Base-by-base conservation (phyloP, 2,329 filamentous ascomycete genomes). In the Decorospora gaudefroyi region DNA sequence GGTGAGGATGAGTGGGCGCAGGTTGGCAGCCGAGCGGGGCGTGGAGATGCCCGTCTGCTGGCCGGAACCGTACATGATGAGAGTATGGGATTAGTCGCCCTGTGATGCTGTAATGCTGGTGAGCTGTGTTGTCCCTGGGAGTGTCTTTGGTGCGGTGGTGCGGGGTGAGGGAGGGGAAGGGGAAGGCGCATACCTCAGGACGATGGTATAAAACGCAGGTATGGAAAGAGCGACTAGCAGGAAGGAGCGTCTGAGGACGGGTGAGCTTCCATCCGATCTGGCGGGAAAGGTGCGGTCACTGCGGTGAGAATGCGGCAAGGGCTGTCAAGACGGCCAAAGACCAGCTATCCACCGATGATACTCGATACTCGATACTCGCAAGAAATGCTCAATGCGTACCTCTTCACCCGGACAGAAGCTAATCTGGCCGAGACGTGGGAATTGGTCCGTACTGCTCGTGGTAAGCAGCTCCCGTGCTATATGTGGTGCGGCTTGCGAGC, bases 1-100 rank as follows among this genome's bases (percentile, higher is more conserved):
- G 57, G 85, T 82, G 67, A 99, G 82, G 64, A 88, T 90, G 68
- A 99, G 84, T 53, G 93, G 92, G 59, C 93, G 88, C 58, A 96
- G 84, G 55, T 92, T 96, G 58, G 90, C 86, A 62, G 88, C 93
- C 44, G 92, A 96, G 76, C 93, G 87, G 63, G 93, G 93, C 62
- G 93, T 99, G 59, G 91, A 95, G 69, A 96, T 90, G 75, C 93
- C 93, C 77, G 93, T 99, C 76, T 96, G 91, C 51, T 88, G 85
- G 75, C 87, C 88, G 67, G 87, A 84, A 75, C 88, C 88, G 82
- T 93, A 95, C 90, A 96, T 67, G 55, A 26, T 47, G 55, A 36
- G 43, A 12, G 41, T 6, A 34, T 36, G 52, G 30, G 34, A 37
- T 46, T 45, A 40, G 9, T 28, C 23, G 6, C n/a, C n/a, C 22